A percentile compares a stretch with the other conserved stretches of the same genome.
Conservation (phyloP, 305 asterid genomes). For the Solanum aculeatissimum region DNA sequence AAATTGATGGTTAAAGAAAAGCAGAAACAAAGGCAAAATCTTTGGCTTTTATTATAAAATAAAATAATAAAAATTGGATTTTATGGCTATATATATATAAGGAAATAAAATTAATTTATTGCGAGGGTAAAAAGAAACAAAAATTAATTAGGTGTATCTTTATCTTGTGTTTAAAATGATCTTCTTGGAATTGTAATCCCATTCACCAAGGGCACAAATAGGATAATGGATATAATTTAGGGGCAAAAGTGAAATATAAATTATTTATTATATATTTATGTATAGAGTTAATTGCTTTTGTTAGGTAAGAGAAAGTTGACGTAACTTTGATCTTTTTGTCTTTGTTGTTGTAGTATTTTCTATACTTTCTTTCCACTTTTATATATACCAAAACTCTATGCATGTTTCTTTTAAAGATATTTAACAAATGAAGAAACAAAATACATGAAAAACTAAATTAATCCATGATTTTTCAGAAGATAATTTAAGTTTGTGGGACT, state of each 20-base stretch:
- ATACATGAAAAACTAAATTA: not conserved
- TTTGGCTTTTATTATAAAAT: not conserved
- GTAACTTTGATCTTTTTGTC: not conserved
- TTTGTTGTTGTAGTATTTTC: not conserved
- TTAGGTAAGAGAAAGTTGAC: not conserved
- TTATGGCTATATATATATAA: not conserved
- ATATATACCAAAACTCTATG: not conserved
- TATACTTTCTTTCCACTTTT: not conserved
- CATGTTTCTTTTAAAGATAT: not conserved
- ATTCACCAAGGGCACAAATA: not conserved
- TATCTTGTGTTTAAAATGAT: not conserved
- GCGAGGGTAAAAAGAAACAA: not conserved
- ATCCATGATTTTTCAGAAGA: not conserved
- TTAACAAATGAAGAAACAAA: not conserved
- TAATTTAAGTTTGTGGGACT: not conserved
- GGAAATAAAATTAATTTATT: not conserved
- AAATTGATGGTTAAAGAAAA: constrained; percentile 47
- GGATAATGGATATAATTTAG: not conserved
- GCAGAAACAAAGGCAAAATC: constrained; percentile 15
- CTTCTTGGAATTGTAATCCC: not conserved
- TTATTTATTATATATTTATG: not conserved
- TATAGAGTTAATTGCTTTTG: not conserved
- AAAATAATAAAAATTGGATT: not conserved
- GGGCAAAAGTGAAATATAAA: constrained; percentile 1
- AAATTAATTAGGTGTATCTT: not conserved